Conservation (phyloP, 345 rosid genomes). For the Citrus sp. region DNA sequence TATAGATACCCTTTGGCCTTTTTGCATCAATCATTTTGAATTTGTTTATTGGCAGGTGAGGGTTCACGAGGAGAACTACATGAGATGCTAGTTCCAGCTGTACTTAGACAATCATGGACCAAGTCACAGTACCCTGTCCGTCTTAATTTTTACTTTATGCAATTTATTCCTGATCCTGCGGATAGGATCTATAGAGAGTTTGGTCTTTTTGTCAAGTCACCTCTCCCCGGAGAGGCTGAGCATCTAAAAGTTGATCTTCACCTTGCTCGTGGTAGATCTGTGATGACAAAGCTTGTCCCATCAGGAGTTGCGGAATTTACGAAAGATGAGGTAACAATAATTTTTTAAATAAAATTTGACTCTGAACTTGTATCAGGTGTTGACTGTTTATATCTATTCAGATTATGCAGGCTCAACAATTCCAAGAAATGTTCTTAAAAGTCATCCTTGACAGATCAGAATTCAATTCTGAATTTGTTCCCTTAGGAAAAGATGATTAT, state of each 20-base stretch:
- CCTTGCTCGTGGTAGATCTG: slow-evolving; percentile 77
- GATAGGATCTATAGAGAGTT: slow-evolving; percentile 77
- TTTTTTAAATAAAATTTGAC: slow-evolving; percentile 10
- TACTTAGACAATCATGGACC: slow-evolving; percentile 59
- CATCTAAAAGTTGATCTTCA: slow-evolving; percentile 77
- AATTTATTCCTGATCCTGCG: slow-evolving; percentile 62
- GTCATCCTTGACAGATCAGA: slow-evolving; percentile 63
- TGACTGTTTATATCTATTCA: slow-evolving; percentile 29
- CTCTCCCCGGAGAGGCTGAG: slow-evolving; percentile 81
- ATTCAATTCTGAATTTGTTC: slow-evolving; percentile 49
- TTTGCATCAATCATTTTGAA: slow-evolving; percentile 15
- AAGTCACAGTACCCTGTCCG: slow-evolving; percentile 26
- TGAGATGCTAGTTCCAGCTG: slow-evolving; percentile 74
- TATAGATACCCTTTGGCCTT: neutral
- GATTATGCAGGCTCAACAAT: slow-evolving; percentile 58
- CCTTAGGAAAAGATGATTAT: slow-evolving; percentile 43
- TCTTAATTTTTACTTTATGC: slow-evolving; percentile 54
- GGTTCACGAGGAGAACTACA: slow-evolving; percentile 55
- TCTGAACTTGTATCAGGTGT: slow-evolving; percentile 8
- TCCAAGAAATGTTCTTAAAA: slow-evolving; percentile 82
- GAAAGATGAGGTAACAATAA: slow-evolving; percentile 51
- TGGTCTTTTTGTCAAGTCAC: slow-evolving; percentile 70
- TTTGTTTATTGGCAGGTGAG: slow-evolving; percentile 44
- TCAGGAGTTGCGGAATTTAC: slow-evolving; percentile 38
- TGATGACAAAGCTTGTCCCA: slow-evolving; percentile 57